Evolutionary conservation across 305 asterid genomes (phyloP), one percentile per base, ranked within the genome.

Genomic region (Solanum hybrid): DNA sequence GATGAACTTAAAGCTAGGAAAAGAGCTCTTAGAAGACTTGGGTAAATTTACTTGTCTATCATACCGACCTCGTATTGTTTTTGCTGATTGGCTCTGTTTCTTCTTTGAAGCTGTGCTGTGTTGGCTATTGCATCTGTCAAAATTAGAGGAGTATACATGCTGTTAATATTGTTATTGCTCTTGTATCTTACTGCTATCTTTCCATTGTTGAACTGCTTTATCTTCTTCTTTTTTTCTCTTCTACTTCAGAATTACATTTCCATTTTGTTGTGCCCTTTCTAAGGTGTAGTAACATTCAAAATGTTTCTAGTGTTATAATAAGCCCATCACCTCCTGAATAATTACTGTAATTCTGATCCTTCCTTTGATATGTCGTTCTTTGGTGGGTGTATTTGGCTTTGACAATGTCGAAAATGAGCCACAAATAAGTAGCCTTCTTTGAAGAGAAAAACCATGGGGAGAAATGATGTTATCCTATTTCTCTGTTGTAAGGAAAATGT

Each of bases 1-100:
- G 99, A 96, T 94, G 99, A 97, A 94, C 97, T 97, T 89, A 97
- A 95, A 93, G 96, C 98, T 32, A 94, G 99, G 93, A 97, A 95
- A 94, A 94, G 99, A 92, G 98, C 94, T 88, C 97, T 97, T 72
- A 93, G 98, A 91, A 94, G 99, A 94, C 93, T 96, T 35, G 97
- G 98, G 99, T 97, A 94, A 91, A 87, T 72, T 38, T 51, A 42
- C 56, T 76, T 89, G 87, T 77, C 60, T 80, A 34, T 86, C 90
- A 78, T 81, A 51, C 89, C 60, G 31, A 75, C 34, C 69, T 85
- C 38, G 5, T 84, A 27, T 88, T 78, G 26, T 31, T 29, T 42
- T 36, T 79, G 34, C 75, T 17, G 86, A n/a, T 38, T 7, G 78
- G 27, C 60, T 88, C 32, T 45, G 73, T 78, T 76, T 88, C 85